Percentiles rank a stretch among this genome's conserved stretches.
phyloP scores from a whole-genome alignment of 352 stramenopile species.

The Phytophthora quininea region DNA sequence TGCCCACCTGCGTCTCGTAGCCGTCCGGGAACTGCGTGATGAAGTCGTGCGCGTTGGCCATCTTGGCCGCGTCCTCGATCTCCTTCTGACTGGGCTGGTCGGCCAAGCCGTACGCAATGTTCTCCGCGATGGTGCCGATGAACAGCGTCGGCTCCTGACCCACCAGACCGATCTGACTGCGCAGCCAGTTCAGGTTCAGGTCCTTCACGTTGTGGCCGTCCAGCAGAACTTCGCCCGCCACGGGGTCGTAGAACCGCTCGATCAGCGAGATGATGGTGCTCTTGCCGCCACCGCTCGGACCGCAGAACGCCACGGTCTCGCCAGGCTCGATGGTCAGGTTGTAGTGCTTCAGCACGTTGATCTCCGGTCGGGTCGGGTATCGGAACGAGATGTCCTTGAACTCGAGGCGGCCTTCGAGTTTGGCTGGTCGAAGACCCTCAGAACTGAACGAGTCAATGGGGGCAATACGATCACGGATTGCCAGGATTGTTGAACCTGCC shows the following conservation, averaged over 20 bases:
- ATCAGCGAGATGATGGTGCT: slow-evolving; percentile 52
- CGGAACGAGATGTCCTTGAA: slow-evolving; percentile 78
- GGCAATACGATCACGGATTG: slow-evolving; percentile 34
- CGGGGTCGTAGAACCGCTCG: slow-evolving; percentile 73
- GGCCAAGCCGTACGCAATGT: slow-evolving; percentile 51
- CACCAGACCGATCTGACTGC: slow-evolving; percentile 58
- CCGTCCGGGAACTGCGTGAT: slow-evolving; percentile 46
- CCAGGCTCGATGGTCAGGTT: slow-evolving; percentile 79
- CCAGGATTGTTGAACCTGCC: slow-evolving; percentile 42
- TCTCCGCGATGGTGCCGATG: slow-evolving; percentile 60
- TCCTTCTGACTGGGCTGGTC: slow-evolving; percentile 48
- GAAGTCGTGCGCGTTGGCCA: slow-evolving; percentile 79
- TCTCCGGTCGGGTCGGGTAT: slow-evolving; percentile 69
- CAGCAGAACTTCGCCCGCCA: slow-evolving; percentile 60
- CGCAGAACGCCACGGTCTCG: slow-evolving; percentile 65
- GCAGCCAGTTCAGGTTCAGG: slow-evolving; percentile 67
- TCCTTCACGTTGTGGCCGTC: slow-evolving; percentile 74
- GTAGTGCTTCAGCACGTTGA: slow-evolving; percentile 82
- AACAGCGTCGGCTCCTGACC: slow-evolving; percentile 61
- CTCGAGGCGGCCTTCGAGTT: slow-evolving; percentile 41
- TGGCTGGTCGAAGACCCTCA: slow-evolving; percentile 18
- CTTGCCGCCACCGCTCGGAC: slow-evolving; percentile 49
- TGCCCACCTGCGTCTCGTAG: slow-evolving; percentile 49
- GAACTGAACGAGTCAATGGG: slow-evolving; percentile 50
- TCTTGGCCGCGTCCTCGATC: slow-evolving; percentile 82